These are phyloP conservation scores for Debaryomycetaceae sp. DNA, from an alignment of 1,139 yeast species.

Conservation along the genomic window DNA sequence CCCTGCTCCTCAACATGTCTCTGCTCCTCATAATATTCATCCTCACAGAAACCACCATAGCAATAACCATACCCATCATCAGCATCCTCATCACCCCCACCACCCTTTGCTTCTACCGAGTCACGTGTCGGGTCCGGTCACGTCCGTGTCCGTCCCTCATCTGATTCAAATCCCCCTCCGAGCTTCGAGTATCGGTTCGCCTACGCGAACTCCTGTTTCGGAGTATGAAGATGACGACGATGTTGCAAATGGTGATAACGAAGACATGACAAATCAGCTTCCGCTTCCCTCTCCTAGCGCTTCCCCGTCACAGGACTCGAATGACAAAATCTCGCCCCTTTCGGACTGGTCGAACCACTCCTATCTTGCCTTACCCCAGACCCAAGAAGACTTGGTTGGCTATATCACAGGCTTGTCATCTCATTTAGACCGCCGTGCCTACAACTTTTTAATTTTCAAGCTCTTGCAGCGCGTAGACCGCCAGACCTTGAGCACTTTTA, in stretches of 20 bases:
- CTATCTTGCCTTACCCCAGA: slow-evolving; percentile 18
- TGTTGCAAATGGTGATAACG: no score
- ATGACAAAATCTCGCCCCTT: slow-evolving; percentile 9
- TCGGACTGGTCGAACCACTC: neutral
- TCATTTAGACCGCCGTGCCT: slow-evolving; percentile 27
- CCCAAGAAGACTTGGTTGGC: slow-evolving; percentile 30
- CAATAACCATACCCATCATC: no score
- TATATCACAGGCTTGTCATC: slow-evolving; percentile 24
- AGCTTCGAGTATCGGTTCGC: slow-evolving; percentile 21
- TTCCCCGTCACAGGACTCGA: slow-evolving; percentile 40
- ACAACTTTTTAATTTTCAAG: slow-evolving; percentile 43
- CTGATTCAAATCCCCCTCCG: slow-evolving; percentile 17
- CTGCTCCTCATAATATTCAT: slow-evolving; percentile 2
- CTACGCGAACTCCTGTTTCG: slow-evolving; percentile 27
- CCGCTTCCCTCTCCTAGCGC: slow-evolving; percentile 66
- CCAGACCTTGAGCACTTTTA: slow-evolving; percentile 56
- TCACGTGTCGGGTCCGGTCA: no score
- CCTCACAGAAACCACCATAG: no score
- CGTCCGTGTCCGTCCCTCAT: no score
- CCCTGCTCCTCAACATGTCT: no score
- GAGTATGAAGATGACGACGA: slow-evolving; percentile 24
- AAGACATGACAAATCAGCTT: slow-evolving; percentile 25
- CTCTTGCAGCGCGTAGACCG: slow-evolving; percentile 59
- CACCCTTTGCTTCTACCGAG: no score
- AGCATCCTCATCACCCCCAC: no score